phyloP scores from a whole-genome alignment of 192 early-diverging fungal genomes.

The Podila epigama region DNA sequence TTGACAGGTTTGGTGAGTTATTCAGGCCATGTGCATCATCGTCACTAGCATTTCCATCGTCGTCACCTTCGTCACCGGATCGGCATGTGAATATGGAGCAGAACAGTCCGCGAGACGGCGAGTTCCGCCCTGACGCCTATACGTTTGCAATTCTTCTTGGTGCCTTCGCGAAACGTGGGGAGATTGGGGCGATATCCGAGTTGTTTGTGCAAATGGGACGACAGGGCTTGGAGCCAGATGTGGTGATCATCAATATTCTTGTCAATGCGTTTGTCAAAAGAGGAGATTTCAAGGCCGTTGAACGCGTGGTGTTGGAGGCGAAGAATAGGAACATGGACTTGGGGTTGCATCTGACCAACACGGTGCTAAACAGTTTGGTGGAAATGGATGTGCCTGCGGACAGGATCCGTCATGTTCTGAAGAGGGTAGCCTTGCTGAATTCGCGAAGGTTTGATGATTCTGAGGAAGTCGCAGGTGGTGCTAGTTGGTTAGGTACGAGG shows the following conservation, averaged over 20 bases:
- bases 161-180: constrained; percentile 30
- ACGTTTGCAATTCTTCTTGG: constrained; percentile 39
- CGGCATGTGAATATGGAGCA: not conserved
- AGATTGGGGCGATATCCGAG: constrained; percentile 38
- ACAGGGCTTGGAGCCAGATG: constrained; percentile 20
- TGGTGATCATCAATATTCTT: constrained; percentile 21
- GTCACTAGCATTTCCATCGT: too few relatives aligned
- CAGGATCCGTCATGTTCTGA: constrained; percentile 23
- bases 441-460: constrained; percentile 6
- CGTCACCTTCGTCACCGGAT: not conserved
- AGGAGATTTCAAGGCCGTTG: constrained; percentile 30
- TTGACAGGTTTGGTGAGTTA: too few relatives aligned
- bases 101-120: not conserved
- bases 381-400: constrained; percentile 12
- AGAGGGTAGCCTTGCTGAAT: constrained; percentile 2
- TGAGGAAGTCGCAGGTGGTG: too few relatives aligned
- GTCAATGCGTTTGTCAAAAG: constrained; percentile 35
- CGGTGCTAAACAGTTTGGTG: constrained; percentile 22
- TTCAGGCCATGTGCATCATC: too few relatives aligned
- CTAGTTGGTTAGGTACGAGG: too few relatives aligned
- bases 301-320: constrained; percentile 31
- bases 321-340: constrained; percentile 12
- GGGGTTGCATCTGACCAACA: constrained; percentile 22
- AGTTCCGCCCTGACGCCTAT: constrained; percentile 23
- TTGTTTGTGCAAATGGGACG: constrained; percentile 35